phyloP scores from a whole-genome alignment of 2,329 filamentous ascomycete species.

The Podosphaera fusca region DNA sequence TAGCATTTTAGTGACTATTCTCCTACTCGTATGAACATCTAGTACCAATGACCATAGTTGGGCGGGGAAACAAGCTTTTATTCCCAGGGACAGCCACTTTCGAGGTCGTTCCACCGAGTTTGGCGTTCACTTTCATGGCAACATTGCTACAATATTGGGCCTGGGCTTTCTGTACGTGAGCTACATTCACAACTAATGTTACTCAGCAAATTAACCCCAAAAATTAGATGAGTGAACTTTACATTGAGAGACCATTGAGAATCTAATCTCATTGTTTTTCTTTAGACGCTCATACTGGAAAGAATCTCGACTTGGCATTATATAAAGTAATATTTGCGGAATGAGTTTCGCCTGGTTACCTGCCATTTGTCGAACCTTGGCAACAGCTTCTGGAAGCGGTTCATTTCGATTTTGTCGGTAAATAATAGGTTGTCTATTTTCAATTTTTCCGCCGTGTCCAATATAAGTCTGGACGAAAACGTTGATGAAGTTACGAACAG shows the following conservation, averaged over 20 bases:
- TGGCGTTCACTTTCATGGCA: slow-evolving; percentile 89
- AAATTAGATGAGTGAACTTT: slow-evolving; percentile 4
- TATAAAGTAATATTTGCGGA: slow-evolving; percentile 59
- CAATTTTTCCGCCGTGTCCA: slow-evolving; percentile 35
- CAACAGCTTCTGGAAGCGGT: slow-evolving; percentile 5
- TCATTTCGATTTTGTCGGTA: slow-evolving; percentile 5
- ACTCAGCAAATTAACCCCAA: background rate
- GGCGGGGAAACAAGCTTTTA: slow-evolving; percentile 21
- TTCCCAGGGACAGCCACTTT: slow-evolving; percentile 8
- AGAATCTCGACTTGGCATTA: slow-evolving; percentile 48
- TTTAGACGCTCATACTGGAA: slow-evolving; percentile 68
- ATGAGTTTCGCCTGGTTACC: slow-evolving; percentile 7
- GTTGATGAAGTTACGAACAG: slow-evolving; percentile 28
- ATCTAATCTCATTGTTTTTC: slow-evolving; percentile 68
- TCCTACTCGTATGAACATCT: background rate
- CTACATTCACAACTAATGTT: slow-evolving; percentile 38
- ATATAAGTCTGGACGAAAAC: slow-evolving; percentile 38
- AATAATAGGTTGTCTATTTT: slow-evolving; percentile 23
- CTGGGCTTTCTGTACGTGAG: slow-evolving; percentile 44
- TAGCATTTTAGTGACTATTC: slow-evolving; percentile 33
- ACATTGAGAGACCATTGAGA: slow-evolving; percentile 56
- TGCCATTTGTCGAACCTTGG: slow-evolving; percentile 3
- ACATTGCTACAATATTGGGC: slow-evolving; percentile 85
- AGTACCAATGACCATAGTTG: slow-evolving; percentile 55
- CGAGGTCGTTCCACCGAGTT: slow-evolving; percentile 65